Base-by-base conservation (phyloP, 352 stramenopile species). In the Globisporangium paroecandrum region DNA sequence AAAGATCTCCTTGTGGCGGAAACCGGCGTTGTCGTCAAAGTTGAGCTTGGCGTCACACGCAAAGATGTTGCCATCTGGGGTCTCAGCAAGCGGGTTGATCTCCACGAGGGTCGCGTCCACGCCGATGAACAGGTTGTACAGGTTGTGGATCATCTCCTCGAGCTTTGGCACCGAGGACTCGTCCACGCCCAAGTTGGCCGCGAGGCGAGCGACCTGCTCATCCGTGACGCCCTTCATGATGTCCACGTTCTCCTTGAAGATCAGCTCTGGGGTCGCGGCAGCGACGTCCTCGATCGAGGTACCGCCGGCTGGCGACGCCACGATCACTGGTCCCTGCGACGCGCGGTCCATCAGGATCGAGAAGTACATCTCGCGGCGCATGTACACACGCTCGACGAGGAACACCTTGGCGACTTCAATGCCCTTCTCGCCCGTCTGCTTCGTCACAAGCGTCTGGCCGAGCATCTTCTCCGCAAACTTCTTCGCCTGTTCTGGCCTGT, bases 21-120 rank as follows among this genome's bases (percentile, higher is more conserved):
- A 99, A 36, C 89, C 90, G 3, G 97, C 97, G 82, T 99, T 99
- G 78, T 99, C 96, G 82, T 99, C 98, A 76, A 99, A 99, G 78
- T 98, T 98, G 41, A 99, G 85, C 90, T 99, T 99, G 69, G 97
- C 97, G 79, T 99, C 97, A 65, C 92, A 97, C 58, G 96, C 97
- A 54, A 99, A 91, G 69, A 99, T 94, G 66, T 97, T 76, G 49
- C 97, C 97, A 22, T 98, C 89, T 10, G 85, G 81, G 15, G 96
- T 99, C 84, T 99, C 97, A 12, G 95, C 97, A n/a, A 99, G 76
- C 15, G 98, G 98, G 83, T 99, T 99, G 74, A 99, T 98, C 87
- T 99, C 97, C 51, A 99, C 91, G 70, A 98, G 90, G 43, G 98
- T 99, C 59, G 93, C 98, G 76, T 99, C 98, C 62, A 90, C 91